phyloP scores from a whole-genome alignment of 2,329 filamentous ascomycete species.

The Sarocladium oryzae region DNA sequence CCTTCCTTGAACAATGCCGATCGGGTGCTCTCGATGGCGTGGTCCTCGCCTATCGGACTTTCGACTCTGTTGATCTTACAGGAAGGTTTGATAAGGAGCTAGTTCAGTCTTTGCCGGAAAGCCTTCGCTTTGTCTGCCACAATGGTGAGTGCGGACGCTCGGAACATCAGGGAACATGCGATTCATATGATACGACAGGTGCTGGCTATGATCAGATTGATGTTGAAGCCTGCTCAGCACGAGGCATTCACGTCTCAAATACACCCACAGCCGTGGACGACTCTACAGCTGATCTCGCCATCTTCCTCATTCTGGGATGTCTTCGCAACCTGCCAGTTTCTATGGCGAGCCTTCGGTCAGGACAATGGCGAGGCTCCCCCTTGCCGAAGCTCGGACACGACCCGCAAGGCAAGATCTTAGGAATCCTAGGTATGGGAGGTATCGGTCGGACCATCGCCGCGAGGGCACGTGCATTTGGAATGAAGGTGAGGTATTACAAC shows the following conservation, averaged over 20 bases:
- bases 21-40: constrained; percentile 61
- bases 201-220: constrained; percentile 84
- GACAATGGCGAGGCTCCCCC: constrained; percentile 57
- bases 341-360: constrained; percentile 59
- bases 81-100: constrained; percentile 67
- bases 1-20: constrained; percentile 63
- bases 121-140: constrained; percentile 52
- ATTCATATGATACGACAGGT: constrained; percentile 35
- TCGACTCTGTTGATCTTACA: constrained; percentile 56
- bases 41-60: constrained; percentile 63
- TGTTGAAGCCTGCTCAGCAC: constrained; percentile 61
- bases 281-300: constrained; percentile 72
- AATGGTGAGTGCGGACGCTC: constrained; percentile 37
- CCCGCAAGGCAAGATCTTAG: constrained; percentile 70
- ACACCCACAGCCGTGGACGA: constrained; percentile 77
- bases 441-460: constrained; percentile 72
- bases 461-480: constrained; percentile 70
- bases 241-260: constrained; percentile 67
- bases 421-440: constrained; percentile 80
- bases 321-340: constrained; percentile 65
- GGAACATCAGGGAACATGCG: neutral
- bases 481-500: constrained; percentile 71
- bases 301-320: constrained; percentile 77
- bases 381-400: constrained; percentile 62
- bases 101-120: constrained; percentile 48